Conservation (phyloP, 2,329 filamentous ascomycete genomes). For the Colletotrichum sp. region DNA sequence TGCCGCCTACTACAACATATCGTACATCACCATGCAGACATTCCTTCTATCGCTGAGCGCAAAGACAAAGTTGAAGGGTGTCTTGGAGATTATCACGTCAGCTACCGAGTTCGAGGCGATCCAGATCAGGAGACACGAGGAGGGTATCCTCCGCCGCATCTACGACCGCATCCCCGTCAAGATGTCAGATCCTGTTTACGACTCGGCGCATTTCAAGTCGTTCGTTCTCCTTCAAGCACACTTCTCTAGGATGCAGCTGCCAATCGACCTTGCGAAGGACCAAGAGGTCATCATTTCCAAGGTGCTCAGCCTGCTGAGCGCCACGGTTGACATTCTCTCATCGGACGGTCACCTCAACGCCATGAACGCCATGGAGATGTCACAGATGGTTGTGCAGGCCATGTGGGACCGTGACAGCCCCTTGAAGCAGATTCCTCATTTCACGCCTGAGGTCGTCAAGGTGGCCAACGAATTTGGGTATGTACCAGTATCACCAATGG, state of each 20-base stretch:
- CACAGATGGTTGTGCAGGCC: constrained; percentile 97
- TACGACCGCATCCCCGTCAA: constrained; percentile 96
- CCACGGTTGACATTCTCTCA: constrained; percentile 92
- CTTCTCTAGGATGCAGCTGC: constrained; percentile 96
- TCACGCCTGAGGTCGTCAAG: constrained; percentile 82
- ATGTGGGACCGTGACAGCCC: constrained; percentile 99
- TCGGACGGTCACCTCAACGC: constrained; percentile 96
- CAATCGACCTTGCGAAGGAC: constrained; percentile 94
- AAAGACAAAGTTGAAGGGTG: constrained; percentile 93
- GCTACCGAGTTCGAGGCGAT: constrained; percentile 96
- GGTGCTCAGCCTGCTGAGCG: constrained; percentile 85
- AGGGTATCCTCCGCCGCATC: constrained; percentile 84
- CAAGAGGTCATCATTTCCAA: constrained; percentile 88
- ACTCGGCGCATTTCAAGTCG: constrained; percentile 98
- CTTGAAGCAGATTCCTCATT: constrained; percentile 97
- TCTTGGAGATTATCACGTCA: constrained; percentile 95
- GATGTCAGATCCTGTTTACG: constrained; percentile 84
- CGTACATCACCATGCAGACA: constrained; percentile 99
- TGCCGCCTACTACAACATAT: constrained; percentile 98
- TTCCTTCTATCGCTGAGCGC: constrained; percentile 89
- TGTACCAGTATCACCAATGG: constrained; percentile 34
- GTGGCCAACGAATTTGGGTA: constrained; percentile 80
- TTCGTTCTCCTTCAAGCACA: constrained; percentile 97
- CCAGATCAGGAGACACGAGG: constrained; percentile 92
- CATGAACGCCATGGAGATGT: constrained; percentile 99